A percentile compares a stretch with the other conserved stretches of the same genome.
Conservation (phyloP, 306 rosid genomes). For the Acacia acuminata region DNA sequence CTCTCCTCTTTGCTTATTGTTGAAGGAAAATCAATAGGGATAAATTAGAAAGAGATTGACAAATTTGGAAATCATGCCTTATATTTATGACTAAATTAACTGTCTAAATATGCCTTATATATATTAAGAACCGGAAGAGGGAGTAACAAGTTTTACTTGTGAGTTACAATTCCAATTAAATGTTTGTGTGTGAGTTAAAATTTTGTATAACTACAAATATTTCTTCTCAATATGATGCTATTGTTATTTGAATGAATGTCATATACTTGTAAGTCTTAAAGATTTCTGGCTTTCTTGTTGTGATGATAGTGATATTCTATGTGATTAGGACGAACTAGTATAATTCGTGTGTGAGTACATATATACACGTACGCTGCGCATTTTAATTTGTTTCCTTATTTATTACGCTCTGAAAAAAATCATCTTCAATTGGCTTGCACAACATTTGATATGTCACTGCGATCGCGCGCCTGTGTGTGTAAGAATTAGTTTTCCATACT, state of each 20-base stretch:
- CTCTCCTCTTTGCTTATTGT: too few species aligned
- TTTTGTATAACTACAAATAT: background rate
- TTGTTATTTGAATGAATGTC: background rate
- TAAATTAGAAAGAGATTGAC: too few species aligned
- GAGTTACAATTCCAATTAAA: background rate
- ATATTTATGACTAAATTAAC: too few species aligned
- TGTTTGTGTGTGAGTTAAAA: too few species aligned
- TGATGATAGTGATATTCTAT: conserved; percentile 18
- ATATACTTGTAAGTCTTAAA: background rate
- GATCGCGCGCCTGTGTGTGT: background rate
- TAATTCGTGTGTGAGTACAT: background rate
- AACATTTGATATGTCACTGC: conserved; percentile 29
- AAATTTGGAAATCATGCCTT: too few species aligned
- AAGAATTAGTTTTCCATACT: conserved; percentile 11
- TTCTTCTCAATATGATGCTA: conserved; percentile 2
- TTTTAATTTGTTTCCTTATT: conserved; percentile 34
- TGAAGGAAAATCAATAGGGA: too few species aligned
- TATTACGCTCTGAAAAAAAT: conserved; percentile 23
- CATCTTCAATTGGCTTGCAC: conserved; percentile 31
- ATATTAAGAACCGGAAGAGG: too few species aligned
- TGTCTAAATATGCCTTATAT: too few species aligned
- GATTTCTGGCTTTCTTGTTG: conserved; percentile 25
- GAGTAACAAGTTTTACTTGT: background rate
- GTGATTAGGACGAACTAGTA: conserved; percentile 35
- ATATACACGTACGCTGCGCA: conserved; percentile 7